These are phyloP conservation scores for Colletotrichum sansevieriae DNA, from an alignment of 2,329 filamentous ascomycete genomes.

Conservation along the genomic window DNA sequence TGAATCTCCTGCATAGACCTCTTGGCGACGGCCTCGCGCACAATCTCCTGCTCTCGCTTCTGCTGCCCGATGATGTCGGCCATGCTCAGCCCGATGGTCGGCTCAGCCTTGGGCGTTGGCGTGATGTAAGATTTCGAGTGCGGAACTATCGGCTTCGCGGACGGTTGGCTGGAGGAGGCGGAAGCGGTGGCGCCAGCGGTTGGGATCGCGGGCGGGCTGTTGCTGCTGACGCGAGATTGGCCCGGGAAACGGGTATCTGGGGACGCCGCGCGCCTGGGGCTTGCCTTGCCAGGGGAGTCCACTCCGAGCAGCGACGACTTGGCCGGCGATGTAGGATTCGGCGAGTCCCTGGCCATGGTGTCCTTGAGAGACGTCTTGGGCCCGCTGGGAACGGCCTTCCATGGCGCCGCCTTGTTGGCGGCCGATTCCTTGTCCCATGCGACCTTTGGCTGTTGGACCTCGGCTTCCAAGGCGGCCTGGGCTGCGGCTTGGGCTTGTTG, in stretches of 20 bases:
- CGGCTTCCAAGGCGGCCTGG: constrained; percentile 56
- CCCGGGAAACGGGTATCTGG: constrained; percentile 74
- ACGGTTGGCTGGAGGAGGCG: constrained; percentile 47
- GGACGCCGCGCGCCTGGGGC: constrained; percentile 65
- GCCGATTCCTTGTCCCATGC: constrained; percentile 60
- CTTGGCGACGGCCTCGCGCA: constrained; percentile 88
- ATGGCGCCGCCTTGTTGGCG: constrained; percentile 67
- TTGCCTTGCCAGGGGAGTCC: constrained; percentile 55
- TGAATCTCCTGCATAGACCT: constrained; percentile 94
- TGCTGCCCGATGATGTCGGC: constrained; percentile 92
- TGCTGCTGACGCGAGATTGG: constrained; percentile 57
- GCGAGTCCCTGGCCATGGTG: constrained; percentile 54
- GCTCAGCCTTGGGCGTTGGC: constrained; percentile 71
- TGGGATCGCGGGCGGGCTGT: constrained; percentile 49
- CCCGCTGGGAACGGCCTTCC: constrained; percentile 70
- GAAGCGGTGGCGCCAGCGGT: too few relatives aligned
- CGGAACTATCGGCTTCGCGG: constrained; percentile 62
- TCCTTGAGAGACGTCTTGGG: constrained; percentile 66
- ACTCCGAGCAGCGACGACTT: constrained; percentile 60
- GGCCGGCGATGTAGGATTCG: constrained; percentile 46
- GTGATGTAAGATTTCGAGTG: constrained; percentile 73
- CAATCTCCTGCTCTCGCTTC: constrained; percentile 83
- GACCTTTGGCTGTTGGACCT: constrained; percentile 51
- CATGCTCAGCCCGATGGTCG: constrained; percentile 79
- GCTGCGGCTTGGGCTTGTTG: constrained; percentile 73